phyloP scores from a whole-genome alignment of 2,329 filamentous ascomycete genomes.

The Penicillium digitatum region DNA sequence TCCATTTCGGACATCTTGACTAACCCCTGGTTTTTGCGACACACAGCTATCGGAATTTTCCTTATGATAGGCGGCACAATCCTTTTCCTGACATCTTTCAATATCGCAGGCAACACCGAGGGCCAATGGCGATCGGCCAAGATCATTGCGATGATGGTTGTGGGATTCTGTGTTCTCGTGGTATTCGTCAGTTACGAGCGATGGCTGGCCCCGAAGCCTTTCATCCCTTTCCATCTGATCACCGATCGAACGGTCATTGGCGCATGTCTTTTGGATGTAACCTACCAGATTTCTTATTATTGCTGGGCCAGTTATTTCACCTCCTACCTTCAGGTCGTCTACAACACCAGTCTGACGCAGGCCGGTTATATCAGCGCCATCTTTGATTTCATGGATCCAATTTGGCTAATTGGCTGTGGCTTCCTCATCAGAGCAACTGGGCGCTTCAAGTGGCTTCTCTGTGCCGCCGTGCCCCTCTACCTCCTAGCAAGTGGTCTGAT shows the following conservation, averaged over 20 bases:
- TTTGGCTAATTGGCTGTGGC: slow-evolving; percentile 34
- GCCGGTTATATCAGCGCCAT: slow-evolving; percentile 46
- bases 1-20: neutral
- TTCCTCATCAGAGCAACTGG: slow-evolving; percentile 50
- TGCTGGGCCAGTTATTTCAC: slow-evolving; percentile 31
- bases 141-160: slow-evolving; percentile 50
- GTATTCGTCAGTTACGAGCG: slow-evolving; percentile 53
- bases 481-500: slow-evolving; percentile 54
- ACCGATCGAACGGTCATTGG: slow-evolving; percentile 27
- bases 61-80: slow-evolving; percentile 58
- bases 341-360: slow-evolving; percentile 28
- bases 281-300: slow-evolving; percentile 31
- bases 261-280: slow-evolving; percentile 27
- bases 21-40: neutral
- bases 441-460: slow-evolving; percentile 53
- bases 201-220: slow-evolving; percentile 43
- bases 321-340: slow-evolving; percentile 25
- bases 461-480: slow-evolving; percentile 51
- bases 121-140: slow-evolving; percentile 43
- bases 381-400: slow-evolving; percentile 45
- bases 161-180: slow-evolving; percentile 53
- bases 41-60: slow-evolving; percentile 52
- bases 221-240: slow-evolving; percentile 48
- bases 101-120: slow-evolving; percentile 43
- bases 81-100: slow-evolving; percentile 47